phyloP scores from a whole-genome alignment of 306 rosid species.

The Morella rubra region DNA sequence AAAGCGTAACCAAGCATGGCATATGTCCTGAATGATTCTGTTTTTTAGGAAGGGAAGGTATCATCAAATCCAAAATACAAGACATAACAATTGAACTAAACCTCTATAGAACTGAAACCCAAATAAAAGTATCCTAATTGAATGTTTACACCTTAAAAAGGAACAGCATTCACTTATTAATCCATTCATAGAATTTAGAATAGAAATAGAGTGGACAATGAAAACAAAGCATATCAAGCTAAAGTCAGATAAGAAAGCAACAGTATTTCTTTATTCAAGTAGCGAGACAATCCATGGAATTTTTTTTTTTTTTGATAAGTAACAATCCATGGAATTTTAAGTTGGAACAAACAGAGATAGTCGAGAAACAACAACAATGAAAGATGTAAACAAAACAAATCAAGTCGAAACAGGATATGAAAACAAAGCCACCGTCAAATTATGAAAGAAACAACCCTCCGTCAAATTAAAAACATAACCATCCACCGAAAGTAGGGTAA shows the following conservation, averaged over 20 bases:
- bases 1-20: slow-evolving; percentile 83
- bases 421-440: too few relatives aligned
- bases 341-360: background rate
- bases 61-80: slow-evolving; percentile 67
- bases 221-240: background rate
- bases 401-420: background rate
- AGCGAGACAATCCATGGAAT: background rate
- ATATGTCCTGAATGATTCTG: slow-evolving; percentile 95
- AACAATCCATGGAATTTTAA: background rate
- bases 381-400: background rate
- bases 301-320: too few relatives aligned
- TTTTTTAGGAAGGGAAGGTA: slow-evolving; percentile 65
- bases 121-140: too few relatives aligned
- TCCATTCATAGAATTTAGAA: background rate
- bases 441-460: background rate
- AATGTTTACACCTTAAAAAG: background rate
- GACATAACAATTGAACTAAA: slow-evolving; percentile 26
- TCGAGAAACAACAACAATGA: background rate
- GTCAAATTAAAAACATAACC: background rate
- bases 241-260: background rate
- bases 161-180: background rate
- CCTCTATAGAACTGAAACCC: background rate
- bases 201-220: background rate
- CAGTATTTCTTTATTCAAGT: background rate
- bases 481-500: background rate